Conservation (phyloP, 2,329 filamentous ascomycete species). For the Pseudonectria buxi region DNA sequence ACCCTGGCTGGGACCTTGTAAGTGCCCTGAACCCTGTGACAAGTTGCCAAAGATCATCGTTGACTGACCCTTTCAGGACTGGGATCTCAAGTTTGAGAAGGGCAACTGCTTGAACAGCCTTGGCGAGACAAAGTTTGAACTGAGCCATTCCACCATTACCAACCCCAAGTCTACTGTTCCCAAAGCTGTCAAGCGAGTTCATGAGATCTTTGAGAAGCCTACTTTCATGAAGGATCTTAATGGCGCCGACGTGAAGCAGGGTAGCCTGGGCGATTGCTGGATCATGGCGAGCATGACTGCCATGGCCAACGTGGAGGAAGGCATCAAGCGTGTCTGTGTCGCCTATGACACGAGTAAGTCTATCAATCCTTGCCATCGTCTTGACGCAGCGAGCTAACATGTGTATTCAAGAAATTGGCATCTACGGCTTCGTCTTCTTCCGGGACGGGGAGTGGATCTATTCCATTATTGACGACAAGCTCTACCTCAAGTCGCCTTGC, state of each 20-base stretch:
- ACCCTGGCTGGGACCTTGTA: slow-evolving; percentile 54
- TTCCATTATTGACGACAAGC: slow-evolving; percentile 84
- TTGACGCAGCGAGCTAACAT: no score
- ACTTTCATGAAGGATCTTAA: slow-evolving; percentile 60
- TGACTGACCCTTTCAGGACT: slow-evolving; percentile 39
- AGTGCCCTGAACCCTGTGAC: slow-evolving; percentile 15
- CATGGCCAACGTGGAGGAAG: slow-evolving; percentile 63
- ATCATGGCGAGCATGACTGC: slow-evolving; percentile 73
- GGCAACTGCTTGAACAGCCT: slow-evolving; percentile 50
- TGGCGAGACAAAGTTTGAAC: slow-evolving; percentile 44
- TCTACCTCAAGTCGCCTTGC: slow-evolving; percentile 74
- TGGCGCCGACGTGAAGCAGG: slow-evolving; percentile 71
- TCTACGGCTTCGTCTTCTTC: slow-evolving; percentile 87
- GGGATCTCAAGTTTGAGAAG: slow-evolving; percentile 61
- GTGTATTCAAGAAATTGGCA: slow-evolving; percentile 52
- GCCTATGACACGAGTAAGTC: slow-evolving; percentile 56
- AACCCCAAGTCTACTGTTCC: slow-evolving; percentile 49
- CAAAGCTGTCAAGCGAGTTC: slow-evolving; percentile 66
- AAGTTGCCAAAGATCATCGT: background rate
- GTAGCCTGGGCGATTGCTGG: slow-evolving; percentile 75
- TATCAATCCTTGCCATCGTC: no score
- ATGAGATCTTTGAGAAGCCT: slow-evolving; percentile 70
- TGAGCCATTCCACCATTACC: slow-evolving; percentile 37
- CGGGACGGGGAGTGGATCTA: slow-evolving; percentile 88
- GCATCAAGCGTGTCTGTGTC: slow-evolving; percentile 69